phyloP scores from a whole-genome alignment of 2,329 filamentous ascomycete genomes.

The Botrytis deweyae region DNA sequence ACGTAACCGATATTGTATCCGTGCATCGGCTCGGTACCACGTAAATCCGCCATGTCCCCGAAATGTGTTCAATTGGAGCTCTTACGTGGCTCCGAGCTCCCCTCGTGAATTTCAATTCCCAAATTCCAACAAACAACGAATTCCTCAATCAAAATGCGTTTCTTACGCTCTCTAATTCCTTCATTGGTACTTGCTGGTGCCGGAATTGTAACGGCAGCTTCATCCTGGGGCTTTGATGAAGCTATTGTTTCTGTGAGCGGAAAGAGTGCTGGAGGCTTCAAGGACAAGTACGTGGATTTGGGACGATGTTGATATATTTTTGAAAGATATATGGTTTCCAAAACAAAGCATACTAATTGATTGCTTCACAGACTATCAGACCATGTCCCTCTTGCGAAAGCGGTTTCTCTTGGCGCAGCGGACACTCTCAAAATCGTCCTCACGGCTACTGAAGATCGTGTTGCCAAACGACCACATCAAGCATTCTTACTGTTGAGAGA shows the following conservation, averaged over 20 bases:
- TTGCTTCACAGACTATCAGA: slow-evolving; percentile 33
- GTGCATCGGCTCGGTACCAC: slow-evolving; percentile 3
- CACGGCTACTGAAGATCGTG: slow-evolving; percentile 76
- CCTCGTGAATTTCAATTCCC: slow-evolving; percentile 12
- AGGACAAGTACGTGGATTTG: slow-evolving; percentile 60
- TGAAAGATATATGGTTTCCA: background rate
- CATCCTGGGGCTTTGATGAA: slow-evolving; percentile 72
- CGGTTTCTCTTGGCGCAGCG: slow-evolving; percentile 62
- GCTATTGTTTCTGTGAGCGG: slow-evolving; percentile 63
- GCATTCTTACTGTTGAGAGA: slow-evolving; percentile 86
- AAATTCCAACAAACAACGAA: background rate
- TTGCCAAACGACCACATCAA: slow-evolving; percentile 84
- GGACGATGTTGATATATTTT: slow-evolving; percentile 3
- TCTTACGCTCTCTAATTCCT: slow-evolving; percentile 44
- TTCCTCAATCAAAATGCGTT: slow-evolving; percentile 41
- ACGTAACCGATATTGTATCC: background rate
- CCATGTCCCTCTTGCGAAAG: slow-evolving; percentile 50
- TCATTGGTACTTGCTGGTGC: slow-evolving; percentile 45
- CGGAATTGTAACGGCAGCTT: slow-evolving; percentile 45
- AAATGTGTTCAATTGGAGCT: slow-evolving; percentile 23
- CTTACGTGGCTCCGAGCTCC: slow-evolving; percentile 23
- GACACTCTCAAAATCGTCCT: slow-evolving; percentile 81
- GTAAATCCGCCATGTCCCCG: slow-evolving; percentile 2
- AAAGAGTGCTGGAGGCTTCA: slow-evolving; percentile 56
- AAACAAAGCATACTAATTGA: background rate